Base-by-base conservation (phyloP, 345 rosid species). In the Lenwebbia sp. region DNA sequence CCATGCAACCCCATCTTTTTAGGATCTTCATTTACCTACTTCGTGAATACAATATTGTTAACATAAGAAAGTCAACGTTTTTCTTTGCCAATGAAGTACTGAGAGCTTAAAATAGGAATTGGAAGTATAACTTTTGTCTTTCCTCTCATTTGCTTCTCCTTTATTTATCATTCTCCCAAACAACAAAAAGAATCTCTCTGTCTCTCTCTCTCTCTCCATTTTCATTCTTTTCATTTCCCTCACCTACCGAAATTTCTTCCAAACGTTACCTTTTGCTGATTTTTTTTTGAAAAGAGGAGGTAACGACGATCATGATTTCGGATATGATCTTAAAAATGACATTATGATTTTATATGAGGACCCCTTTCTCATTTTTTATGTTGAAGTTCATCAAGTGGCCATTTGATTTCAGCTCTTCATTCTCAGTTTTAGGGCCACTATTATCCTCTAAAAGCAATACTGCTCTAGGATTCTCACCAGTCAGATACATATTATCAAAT, bases 291-390 rank as follows among this genome's bases (percentile, higher is more conserved):
- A 62, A 22, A 28, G 40, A 30, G 5, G 0, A 15, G 76, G 76
- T 65, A 65, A 17, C 6, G 0, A 0, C 1, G 0, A 65, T 30
- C 41, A 65, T 30, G 12, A 33, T 65, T 65, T 30, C 21, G 12
- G 76, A 15, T 65, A 65, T 65, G 44, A 65, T 30, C 40, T 30
- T 21, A 30, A 65, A 30, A 30, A 15, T 15, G 1, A 15, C 0
- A 2, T 65, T 11, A 15, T 1, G 40, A 30, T 28, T 62, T 62
- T 28, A 37, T 6, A 28, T 1, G 10, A 15, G 70, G 37, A n/a
- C 40, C 5, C 22, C 21, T 17, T 28, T 28, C 74, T 0, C 40
- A 7, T 6, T 60, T 60, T 60, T 60, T 0, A 14, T 60, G 12
- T 62, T 62, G 76, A 62, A 62, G 76, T 62, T 62, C 41, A 62